Evolutionary conservation across 2,329 filamentous ascomycete species (phyloP), one percentile per base, ranked within the genome.

Genomic region (Xylariaceae sp.): DNA sequence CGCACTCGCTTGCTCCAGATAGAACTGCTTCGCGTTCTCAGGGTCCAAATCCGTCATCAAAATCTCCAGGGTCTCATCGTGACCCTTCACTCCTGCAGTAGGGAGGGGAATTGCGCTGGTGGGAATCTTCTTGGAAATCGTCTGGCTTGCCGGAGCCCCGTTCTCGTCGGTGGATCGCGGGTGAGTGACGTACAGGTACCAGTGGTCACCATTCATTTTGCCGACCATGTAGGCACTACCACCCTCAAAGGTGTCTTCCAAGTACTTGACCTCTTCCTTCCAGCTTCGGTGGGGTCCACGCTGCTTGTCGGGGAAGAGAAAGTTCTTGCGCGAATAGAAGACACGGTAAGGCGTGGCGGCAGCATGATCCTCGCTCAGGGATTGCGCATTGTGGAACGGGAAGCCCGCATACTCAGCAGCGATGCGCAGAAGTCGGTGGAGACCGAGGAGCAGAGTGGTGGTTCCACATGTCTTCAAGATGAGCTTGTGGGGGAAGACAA

Each of bases 141-240:
- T 71, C 35, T 69, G 73, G 61, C 57, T 70, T 66, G 57, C 69
- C 56, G 62, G 57, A 48, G 51, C 65, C 62, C 78, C 77, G 55
- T 83, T 77, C 52, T 75, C 74, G 51, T 83, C 78, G 4, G 93
- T 92, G 9, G 89, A 96, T 35, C 86, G 81, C 58, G 93, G 92
- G 55, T 90, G 90, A 10, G 94, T 97, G 69, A 97, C 87, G 78
- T 99, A 99, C 58, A 99, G 80, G 73, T 97, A 97, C 94, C 94
- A 99, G 70, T 99, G 94, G 74, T 99, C 94, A 60, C 94, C 93
- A 68, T 99, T 99, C 93, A 97, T 97, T 78, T 97, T 97, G 71
- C 94, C 94, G 66, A 99, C 95, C 92, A 97, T 96, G 76, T 99
- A 99, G 54, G 94, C 94, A 74, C 93, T 97, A 57, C 94, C 94